phyloP scores from a whole-genome alignment of 164 flowering plant genomes.

The Cinnamomum micranthum region DNA sequence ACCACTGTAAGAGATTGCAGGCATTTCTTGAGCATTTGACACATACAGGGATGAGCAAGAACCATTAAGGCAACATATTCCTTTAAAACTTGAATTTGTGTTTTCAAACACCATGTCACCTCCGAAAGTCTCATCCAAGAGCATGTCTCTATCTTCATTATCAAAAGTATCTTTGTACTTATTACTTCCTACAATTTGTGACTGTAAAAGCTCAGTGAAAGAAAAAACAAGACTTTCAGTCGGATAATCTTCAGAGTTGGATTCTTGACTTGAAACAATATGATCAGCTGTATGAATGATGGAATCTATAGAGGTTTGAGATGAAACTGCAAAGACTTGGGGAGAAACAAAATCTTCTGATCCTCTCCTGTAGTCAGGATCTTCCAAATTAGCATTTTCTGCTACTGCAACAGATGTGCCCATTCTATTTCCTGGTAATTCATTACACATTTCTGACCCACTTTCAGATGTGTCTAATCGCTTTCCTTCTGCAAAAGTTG shows the following conservation, averaged over 20 bases:
- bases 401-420: constrained; percentile 10
- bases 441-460: constrained; percentile 1
- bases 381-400: constrained; percentile 8
- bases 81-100: constrained; percentile 5
- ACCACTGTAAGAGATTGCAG: constrained; percentile 18
- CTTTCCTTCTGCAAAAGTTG: constrained; percentile 11
- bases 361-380: constrained; percentile 6
- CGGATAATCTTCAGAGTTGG: constrained; percentile 54
- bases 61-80: constrained; percentile 8
- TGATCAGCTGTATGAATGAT: constrained; percentile 28
- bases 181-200: constrained; percentile 20
- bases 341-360: constrained; percentile 18
- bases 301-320: constrained; percentile 30
- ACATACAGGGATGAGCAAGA: constrained; percentile 8
- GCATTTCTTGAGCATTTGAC: constrained; percentile 6
- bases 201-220: constrained; percentile 19
- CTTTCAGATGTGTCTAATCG: neutral
- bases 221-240: constrained; percentile 5
- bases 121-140: constrained; percentile 12
- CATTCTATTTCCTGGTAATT: constrained; percentile 7
- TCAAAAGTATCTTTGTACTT: constrained; percentile 24
- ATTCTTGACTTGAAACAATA: constrained; percentile 44
- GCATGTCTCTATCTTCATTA: constrained; percentile 11
- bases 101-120: constrained; percentile 2
- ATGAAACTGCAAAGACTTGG: constrained; percentile 17